A percentile compares a stretch with the other conserved stretches of the same genome.
These are phyloP conservation scores for Casuarina equisetifolia DNA, from an alignment of 306 rosid genomes.

Conservation along the genomic window DNA sequence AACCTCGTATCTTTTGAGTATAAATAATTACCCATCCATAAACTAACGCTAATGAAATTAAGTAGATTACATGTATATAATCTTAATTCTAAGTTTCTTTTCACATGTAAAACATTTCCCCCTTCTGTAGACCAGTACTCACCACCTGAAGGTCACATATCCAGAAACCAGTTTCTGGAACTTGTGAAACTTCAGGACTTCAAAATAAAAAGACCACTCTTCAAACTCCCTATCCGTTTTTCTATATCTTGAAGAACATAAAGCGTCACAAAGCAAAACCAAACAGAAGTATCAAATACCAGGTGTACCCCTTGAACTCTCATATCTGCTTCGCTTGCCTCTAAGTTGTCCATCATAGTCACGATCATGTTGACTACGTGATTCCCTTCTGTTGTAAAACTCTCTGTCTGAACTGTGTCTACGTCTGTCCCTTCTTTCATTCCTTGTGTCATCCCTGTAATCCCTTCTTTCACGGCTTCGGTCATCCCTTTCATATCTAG, in stretches of 20 bases:
- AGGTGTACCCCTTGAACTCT: constrained; percentile 73
- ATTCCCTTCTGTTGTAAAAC: constrained; percentile 57
- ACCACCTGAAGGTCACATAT: not conserved
- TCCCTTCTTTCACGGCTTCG: constrained; percentile 57
- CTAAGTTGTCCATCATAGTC: constrained; percentile 49
- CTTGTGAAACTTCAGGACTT: not conserved
- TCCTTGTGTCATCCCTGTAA: constrained; percentile 49
- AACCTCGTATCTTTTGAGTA: not conserved
- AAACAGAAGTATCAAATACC: constrained; percentile 42
- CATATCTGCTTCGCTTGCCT: constrained; percentile 65
- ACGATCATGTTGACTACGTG: constrained; percentile 55
- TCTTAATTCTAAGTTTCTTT: not conserved
- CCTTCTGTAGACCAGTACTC: not conserved
- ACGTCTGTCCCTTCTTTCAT: constrained; percentile 46
- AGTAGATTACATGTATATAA: not conserved
- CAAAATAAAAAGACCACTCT: not conserved
- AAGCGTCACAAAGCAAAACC: constrained; percentile 9
- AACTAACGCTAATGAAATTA: not conserved
- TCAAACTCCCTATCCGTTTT: constrained; percentile 6
- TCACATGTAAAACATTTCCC: not conserved
- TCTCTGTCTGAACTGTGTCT: constrained; percentile 42
- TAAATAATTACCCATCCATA: not conserved
- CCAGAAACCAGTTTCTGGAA: not conserved
- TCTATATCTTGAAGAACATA: constrained; percentile 13
- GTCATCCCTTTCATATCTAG: constrained; percentile 51